phyloP scores from a whole-genome alignment of 1,139 yeast genomes.

The Kodamaea derodonti region DNA sequence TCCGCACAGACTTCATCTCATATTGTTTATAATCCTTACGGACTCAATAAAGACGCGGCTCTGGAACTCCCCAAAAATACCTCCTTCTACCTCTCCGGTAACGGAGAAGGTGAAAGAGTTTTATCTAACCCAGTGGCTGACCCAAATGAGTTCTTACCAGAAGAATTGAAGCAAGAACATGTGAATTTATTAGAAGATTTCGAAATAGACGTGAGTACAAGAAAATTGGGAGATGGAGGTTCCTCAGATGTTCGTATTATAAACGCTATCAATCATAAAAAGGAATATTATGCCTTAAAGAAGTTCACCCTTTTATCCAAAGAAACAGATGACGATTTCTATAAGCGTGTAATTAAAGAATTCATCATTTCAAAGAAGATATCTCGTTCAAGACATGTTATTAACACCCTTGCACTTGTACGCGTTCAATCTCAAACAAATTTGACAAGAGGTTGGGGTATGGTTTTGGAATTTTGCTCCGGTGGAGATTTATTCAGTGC shows the following conservation, averaged over 20 bases:
- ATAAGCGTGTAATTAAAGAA: slow-evolving; percentile 61
- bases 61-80: slow-evolving; percentile 36
- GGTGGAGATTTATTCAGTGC: slow-evolving; percentile 52
- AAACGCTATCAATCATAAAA: slow-evolving; percentile 38
- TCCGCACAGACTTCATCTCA: slow-evolving; percentile 5
- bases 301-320: slow-evolving; percentile 57
- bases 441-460: slow-evolving; percentile 72
- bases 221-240: slow-evolving; percentile 68
- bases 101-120: slow-evolving; percentile 36
- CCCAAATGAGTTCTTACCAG: slow-evolving; percentile 65
- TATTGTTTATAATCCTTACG: slow-evolving; percentile 46
- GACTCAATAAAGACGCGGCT: slow-evolving; percentile 35
- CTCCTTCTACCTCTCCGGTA: slow-evolving; percentile 40
- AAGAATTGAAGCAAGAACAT: slow-evolving; percentile 47
- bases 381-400: slow-evolving; percentile 53
- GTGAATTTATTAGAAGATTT: slow-evolving; percentile 56
- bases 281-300: slow-evolving; percentile 54
- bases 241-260: slow-evolving; percentile 61
- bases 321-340: slow-evolving; percentile 65
- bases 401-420: slow-evolving; percentile 52
- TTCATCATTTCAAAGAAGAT: slow-evolving; percentile 55
- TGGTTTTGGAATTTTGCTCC: slow-evolving; percentile 60
- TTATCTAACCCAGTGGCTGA: slow-evolving; percentile 63
- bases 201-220: slow-evolving; percentile 46
- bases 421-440: slow-evolving; percentile 54